These are phyloP conservation scores for Eucalyptus tenuipes DNA, from an alignment of 345 rosid genomes.

Conservation along the genomic window DNA sequence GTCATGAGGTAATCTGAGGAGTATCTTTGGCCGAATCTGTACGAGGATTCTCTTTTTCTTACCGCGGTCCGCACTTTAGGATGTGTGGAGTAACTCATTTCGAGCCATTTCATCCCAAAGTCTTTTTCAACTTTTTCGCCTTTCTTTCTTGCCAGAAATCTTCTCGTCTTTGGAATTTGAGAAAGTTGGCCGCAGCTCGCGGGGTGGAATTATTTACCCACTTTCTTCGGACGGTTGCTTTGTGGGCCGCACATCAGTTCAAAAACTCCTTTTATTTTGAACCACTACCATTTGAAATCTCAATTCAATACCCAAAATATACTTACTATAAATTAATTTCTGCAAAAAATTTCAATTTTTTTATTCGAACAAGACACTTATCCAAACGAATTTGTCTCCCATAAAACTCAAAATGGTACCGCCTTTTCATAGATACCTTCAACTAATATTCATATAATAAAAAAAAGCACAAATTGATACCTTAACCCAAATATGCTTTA, in stretches of 20 bases:
- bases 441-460: background rate
- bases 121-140: background rate
- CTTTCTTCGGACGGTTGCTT: background rate
- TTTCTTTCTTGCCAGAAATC: background rate
- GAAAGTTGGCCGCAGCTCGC: background rate
- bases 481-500: background rate
- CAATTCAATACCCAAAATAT: background rate
- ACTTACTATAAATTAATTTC: background rate
- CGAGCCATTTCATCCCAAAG: background rate
- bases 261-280: background rate
- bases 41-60: background rate
- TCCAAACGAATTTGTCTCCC: background rate
- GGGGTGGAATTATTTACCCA: background rate
- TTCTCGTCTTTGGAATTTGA: background rate
- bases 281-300: accelerated
- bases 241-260: background rate
- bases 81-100: background rate
- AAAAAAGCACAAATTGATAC: background rate
- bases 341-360: background rate
- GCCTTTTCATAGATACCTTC: accelerated
- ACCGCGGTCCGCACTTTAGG: background rate
- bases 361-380: background rate
- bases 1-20: background rate
- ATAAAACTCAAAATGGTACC: background rate
- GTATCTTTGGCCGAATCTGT: background rate